phyloP scores from a whole-genome alignment of 805 yeast species.

The Saccharomycopsis javanensis region DNA sequence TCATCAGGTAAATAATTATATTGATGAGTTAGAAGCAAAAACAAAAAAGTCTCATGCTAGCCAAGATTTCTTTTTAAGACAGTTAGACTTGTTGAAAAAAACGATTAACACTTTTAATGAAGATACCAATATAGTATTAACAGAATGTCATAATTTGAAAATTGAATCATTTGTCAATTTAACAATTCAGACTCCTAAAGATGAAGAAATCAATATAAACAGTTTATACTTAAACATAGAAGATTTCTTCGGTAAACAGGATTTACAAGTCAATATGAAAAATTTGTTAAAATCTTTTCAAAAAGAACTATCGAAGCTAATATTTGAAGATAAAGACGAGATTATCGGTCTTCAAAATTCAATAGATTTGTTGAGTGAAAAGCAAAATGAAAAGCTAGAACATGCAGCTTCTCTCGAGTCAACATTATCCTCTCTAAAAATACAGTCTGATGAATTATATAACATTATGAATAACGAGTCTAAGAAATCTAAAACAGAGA shows the following conservation, averaged over 20 bases:
- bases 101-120: slow-evolving; percentile 8
- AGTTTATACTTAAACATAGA: slow-evolving; percentile 38
- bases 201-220: slow-evolving; percentile 32
- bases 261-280: slow-evolving; percentile 28
- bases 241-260: slow-evolving; percentile 30
- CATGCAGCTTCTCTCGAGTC: slow-evolving; percentile 49
- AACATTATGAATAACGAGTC: slow-evolving; percentile 45
- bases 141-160: slow-evolving; percentile 1
- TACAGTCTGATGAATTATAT: slow-evolving; percentile 45
- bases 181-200: slow-evolving; percentile 34
- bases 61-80: slow-evolving; percentile 39
- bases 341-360: slow-evolving; percentile 47
- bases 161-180: slow-evolving; percentile 23
- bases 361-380: slow-evolving; percentile 46
- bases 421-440: slow-evolving; percentile 40
- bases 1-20: background rate
- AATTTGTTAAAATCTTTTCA: slow-evolving; percentile 22
- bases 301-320: slow-evolving; percentile 30
- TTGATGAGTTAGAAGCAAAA: slow-evolving; percentile 35
- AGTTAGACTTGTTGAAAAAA: slow-evolving; percentile 28
- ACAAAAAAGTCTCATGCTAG: slow-evolving; percentile 33
- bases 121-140: background rate
- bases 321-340: slow-evolving; percentile 47
- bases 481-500: slow-evolving; percentile 48
- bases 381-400: slow-evolving; percentile 47